Evolutionary conservation across 164 flowering plant species (phyloP).

Genomic region (Magnolia sinica): DNA sequence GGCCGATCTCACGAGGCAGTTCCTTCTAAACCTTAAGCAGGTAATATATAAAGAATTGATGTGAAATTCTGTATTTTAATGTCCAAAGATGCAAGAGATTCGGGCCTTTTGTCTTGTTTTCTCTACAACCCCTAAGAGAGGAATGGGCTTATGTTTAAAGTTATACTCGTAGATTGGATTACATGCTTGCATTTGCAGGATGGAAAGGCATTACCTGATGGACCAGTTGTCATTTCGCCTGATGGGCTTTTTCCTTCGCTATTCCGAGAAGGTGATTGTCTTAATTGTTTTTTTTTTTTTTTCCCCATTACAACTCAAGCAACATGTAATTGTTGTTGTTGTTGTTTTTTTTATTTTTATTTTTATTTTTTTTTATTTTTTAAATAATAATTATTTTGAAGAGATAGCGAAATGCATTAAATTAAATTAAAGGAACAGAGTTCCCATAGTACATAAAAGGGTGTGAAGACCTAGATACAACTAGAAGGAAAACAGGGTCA

Average conservation of each 20-base stretch:
- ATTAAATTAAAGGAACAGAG: too few relatives aligned
- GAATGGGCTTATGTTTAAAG: neutral
- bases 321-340: neutral
- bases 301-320: neutral
- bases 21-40: conserved; percentile 88
- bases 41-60: conserved; percentile 26
- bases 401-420: too few relatives aligned
- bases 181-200: conserved; percentile 44
- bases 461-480: too few relatives aligned
- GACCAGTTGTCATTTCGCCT: conserved; percentile 98
- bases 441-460: too few relatives aligned
- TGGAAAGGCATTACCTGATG: conserved; percentile 91
- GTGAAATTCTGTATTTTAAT: neutral
- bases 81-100: neutral
- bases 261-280: conserved; percentile 71
- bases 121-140: neutral
- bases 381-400: too few relatives aligned
- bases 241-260: conserved; percentile 98
- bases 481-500: too few relatives aligned
- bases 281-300: neutral
- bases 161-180: neutral
- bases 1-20: conserved; percentile 78
- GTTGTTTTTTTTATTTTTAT: too few relatives aligned
- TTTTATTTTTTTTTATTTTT: too few relatives aligned
- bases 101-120: neutral